Conservation (phyloP, 2,329 filamentous ascomycete species). For the Coniosporium tulheliwenetii region DNA sequence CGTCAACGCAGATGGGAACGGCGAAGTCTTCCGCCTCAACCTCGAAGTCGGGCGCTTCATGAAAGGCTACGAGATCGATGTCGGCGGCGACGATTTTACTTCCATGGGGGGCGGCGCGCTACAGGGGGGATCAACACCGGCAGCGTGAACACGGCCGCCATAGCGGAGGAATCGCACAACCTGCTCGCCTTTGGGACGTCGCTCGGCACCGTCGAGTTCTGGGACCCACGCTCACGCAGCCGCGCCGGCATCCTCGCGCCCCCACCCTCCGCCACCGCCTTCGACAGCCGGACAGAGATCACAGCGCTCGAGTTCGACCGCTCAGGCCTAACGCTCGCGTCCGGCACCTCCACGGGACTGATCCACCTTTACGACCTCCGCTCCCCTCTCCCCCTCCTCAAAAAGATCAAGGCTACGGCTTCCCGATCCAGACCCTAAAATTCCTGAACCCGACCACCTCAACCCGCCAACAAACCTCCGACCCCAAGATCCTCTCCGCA, state of each 20-base stretch:
- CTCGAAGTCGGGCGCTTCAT: conserved; percentile 86
- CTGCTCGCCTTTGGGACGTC: conserved; percentile 87
- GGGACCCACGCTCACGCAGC: conserved; percentile 75
- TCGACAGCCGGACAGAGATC: conserved; percentile 41
- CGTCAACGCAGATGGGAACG: conserved; percentile 68
- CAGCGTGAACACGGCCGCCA: conserved; percentile 71
- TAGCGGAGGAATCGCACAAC: conserved; percentile 81
- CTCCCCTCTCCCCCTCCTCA: conserved; percentile 68
- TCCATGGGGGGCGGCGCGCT: conserved; percentile 54
- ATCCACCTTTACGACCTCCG: conserved; percentile 86
- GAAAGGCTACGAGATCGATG: conserved; percentile 82
- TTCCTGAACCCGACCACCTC: conserved; percentile 52
- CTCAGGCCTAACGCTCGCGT: conserved; percentile 70
- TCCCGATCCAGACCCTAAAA: conserved; percentile 71
- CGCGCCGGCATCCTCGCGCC: conserved; percentile 62
- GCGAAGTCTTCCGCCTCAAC: conserved; percentile 87
- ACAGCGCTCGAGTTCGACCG: conserved; percentile 77
- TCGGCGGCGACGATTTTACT: conserved; percentile 64
- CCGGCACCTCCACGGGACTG: conserved; percentile 75
- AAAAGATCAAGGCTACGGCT: conserved; percentile 91
- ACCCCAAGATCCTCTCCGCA: conserved; percentile 69
- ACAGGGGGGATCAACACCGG: conserved; percentile 79
- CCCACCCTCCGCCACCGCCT: conserved; percentile 16
- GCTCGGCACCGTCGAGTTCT: conserved; percentile 91
- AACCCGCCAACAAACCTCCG: conserved; percentile 40